Base-by-base conservation (phyloP, 2,329 filamentous ascomycete genomes). In the Diaporthe citri region DNA sequence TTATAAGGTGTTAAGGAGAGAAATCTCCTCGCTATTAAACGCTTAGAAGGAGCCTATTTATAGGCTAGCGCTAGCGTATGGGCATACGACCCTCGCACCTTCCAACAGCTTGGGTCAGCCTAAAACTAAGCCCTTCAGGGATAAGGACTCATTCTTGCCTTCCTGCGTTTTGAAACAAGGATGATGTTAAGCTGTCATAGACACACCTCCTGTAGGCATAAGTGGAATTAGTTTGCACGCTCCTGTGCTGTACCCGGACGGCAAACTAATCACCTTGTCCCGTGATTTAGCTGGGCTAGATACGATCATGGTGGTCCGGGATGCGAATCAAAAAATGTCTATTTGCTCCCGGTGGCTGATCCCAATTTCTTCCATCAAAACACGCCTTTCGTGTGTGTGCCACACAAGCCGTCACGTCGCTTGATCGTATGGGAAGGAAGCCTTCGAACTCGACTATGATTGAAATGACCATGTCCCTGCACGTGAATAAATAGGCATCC, bases 171-270 rank as follows among this genome's bases (percentile, higher is more conserved):
- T 34, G 15, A 31, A 34, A 34, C 25, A 34, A 31, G 28, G 20
- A 2, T 56, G 20, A 20, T 10, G 3, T 48, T 22, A 2, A 22
- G 43, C 20, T 4, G 20, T 1, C 20, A 9, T 8, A 22, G 10
- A 43, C 41, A 17, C 12, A 17, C 12, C 10, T 22, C 6, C 20
- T 9, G 8, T 20, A 22, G 3, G 51, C 9, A 25, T n/a, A 10
- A 0, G 9, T 51, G 8, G 10, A 51, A 51, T n/a, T 25, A 1
- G 1, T n/a, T 25, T 0, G n/a, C 22, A 12, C 0, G 48, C 22
- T 25, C 3, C 28, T 3, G 25, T 55, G 41, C 8, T 20, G 41
- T 43, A 17, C 51, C 13, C 12, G 22, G 13, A 17, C 10, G n/a
- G 25, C 10, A 51, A 25, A 13, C 9, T 43, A 1, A 25, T 10